These are phyloP conservation scores for Gnomoniopsis sp. DNA, from an alignment of 2,329 filamentous ascomycete genomes.

Conservation along the genomic window DNA sequence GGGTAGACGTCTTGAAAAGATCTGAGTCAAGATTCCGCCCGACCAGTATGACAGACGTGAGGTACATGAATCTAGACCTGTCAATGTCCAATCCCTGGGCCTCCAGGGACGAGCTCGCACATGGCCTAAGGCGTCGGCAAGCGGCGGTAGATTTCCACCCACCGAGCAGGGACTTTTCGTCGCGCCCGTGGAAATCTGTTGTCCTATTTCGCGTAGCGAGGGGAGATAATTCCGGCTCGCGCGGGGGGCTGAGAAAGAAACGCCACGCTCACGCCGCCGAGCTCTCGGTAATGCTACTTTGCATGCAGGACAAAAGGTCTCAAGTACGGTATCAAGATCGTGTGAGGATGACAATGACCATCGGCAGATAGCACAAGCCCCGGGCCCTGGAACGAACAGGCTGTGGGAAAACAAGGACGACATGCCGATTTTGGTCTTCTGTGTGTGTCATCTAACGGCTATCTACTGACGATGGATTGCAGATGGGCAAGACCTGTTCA, in stretches of 20 bases:
- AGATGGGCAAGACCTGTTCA: background rate
- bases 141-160: background rate
- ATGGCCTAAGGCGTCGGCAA: background rate
- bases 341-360: background rate
- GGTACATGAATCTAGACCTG: slow-evolving; percentile 9
- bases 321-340: background rate
- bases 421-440: background rate
- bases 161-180: background rate
- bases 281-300: background rate
- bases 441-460: slow-evolving; percentile 5
- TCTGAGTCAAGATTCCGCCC: slow-evolving; percentile 7
- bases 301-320: background rate
- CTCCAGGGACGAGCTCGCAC: background rate
- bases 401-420: background rate
- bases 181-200: background rate
- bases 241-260: background rate
- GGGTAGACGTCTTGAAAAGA: background rate
- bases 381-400: background rate
- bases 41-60: slow-evolving; percentile 11
- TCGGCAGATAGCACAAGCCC: background rate
- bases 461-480: slow-evolving; percentile 5
- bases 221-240: background rate
- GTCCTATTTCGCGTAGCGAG: background rate
- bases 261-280: slow-evolving; percentile 3
- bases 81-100: background rate